Percentiles rank a stretch among this genome's conserved stretches.
These are phyloP conservation scores for Phaffomyces thermotolerans DNA, from an alignment of 805 yeast genomes.

Conservation along the genomic window DNA sequence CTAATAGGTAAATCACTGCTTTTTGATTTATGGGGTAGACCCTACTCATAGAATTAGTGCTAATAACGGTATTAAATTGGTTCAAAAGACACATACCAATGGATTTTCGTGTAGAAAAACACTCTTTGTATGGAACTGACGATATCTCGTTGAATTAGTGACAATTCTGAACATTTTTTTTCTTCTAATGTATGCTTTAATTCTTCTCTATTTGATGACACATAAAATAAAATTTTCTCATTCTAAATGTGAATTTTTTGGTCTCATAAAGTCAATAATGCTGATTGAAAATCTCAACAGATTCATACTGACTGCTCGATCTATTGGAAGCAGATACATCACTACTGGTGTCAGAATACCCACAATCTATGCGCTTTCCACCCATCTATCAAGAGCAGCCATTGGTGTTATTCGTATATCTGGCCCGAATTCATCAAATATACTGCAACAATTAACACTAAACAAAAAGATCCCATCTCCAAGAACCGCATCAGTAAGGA, in stretches of 20 bases:
- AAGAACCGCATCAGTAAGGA: conserved; percentile 51
- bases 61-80: not conserved
- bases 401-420: conserved; percentile 80
- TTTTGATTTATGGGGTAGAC: conserved; percentile 17
- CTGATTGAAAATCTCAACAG: no score
- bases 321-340: not conserved
- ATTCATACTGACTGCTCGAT: not conserved
- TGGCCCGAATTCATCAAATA: conserved; percentile 51
- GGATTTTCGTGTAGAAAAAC: conserved; percentile 39
- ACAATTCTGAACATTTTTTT: not conserved
- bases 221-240: no score
- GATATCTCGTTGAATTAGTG: not conserved
- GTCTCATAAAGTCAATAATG: no score
- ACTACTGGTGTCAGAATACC: conserved; percentile 27
- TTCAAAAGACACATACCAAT: conserved; percentile 32
- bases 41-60: conserved; percentile 8
- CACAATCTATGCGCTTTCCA: conserved; percentile 87
- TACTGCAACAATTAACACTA: conserved; percentile 39
- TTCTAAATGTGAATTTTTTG: no score
- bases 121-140: not conserved
- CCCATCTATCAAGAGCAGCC: conserved; percentile 76
- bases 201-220: no score
- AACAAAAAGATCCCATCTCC: conserved; percentile 34
- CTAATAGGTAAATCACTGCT: conserved; percentile 50
- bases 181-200: no score